A percentile compares a stretch with the other conserved stretches of the same genome.
Conservation (phyloP, 2,329 filamentous ascomycete genomes). For the Alternaria tenuissima region DNA sequence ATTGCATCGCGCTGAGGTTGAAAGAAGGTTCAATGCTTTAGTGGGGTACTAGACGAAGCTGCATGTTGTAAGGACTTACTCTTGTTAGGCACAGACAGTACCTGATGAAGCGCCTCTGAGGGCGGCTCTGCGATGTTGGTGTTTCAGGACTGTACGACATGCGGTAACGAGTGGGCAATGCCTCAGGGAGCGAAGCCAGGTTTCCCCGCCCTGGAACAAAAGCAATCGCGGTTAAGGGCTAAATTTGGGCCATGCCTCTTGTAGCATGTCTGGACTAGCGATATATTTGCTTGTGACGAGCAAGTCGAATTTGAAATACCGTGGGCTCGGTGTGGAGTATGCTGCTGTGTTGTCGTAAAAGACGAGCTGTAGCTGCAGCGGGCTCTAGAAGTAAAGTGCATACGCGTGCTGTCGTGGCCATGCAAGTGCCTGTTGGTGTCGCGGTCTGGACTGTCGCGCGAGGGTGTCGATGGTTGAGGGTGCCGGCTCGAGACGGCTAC, state of each 20-base stretch:
- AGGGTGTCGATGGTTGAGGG: constrained; percentile 9
- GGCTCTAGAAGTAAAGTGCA: constrained; percentile 8
- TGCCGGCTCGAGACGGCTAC: constrained; percentile 7
- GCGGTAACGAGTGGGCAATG: constrained; percentile 15
- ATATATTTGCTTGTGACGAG: neutral
- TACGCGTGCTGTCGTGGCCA: constrained; percentile 19
- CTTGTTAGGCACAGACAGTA: neutral
- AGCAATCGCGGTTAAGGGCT: neutral
- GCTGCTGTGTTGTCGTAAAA: neutral
- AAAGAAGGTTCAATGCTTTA: neutral
- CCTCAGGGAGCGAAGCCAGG: constrained; percentile 9
- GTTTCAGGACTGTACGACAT: constrained; percentile 31
- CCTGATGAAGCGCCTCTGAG: constrained; percentile 11
- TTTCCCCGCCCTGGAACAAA: constrained; percentile 23
- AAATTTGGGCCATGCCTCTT: neutral
- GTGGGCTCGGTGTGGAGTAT: neutral
- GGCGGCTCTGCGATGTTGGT: constrained; percentile 28
- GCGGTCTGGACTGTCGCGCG: constrained; percentile 22
- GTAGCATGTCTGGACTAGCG: constrained; percentile 3
- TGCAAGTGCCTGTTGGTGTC: constrained; percentile 19
- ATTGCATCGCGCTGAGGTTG: too few relatives aligned
- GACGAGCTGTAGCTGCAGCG: neutral
- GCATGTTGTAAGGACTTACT: neutral
- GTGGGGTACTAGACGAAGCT: neutral
- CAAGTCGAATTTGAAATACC: neutral